These are phyloP conservation scores for Poterioochromonas sp. DNA, from an alignment of 352 stramenopile species.

Conservation along the genomic window DNA sequence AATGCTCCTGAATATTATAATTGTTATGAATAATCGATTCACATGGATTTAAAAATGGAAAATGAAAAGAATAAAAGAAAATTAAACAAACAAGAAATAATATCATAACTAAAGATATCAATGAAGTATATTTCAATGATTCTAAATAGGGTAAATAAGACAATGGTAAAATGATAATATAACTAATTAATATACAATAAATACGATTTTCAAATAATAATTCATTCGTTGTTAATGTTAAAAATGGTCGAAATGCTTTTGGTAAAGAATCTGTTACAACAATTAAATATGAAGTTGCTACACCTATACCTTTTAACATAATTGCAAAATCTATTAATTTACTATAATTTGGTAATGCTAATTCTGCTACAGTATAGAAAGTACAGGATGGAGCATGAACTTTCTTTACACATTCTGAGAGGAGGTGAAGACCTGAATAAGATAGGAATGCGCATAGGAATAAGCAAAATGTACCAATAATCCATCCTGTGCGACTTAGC, in stretches of 20 bases:
- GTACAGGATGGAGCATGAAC: constrained; percentile 16
- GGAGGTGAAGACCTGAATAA: constrained; percentile 27
- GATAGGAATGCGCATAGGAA: neutral
- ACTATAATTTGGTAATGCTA: constrained; percentile 22
- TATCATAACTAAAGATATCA: constrained; percentile 23
- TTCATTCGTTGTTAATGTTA: constrained; percentile 35
- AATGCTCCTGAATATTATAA: too few relatives aligned
- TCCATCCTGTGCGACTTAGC: constrained; percentile 8
- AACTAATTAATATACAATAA: constrained; percentile 39
- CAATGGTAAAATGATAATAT: constrained; percentile 39
- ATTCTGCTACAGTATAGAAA: constrained; percentile 28
- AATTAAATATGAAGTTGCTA: constrained; percentile 47
- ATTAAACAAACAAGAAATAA: constrained; percentile 20
- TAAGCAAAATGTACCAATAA: constrained; percentile 7
- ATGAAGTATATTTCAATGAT: constrained; percentile 39
- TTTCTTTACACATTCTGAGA: constrained; percentile 20
- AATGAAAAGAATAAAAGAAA: constrained; percentile 21
- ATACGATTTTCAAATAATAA: constrained; percentile 28
- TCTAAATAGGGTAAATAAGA: constrained; percentile 38
- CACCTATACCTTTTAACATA: constrained; percentile 46
- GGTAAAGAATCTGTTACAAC: constrained; percentile 39
- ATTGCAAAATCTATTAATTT: constrained; percentile 46
- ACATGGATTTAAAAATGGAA: neutral
- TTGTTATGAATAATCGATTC: too few relatives aligned
- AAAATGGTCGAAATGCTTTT: constrained; percentile 31